Evolutionary conservation across 495 filamentous ascomycete genomes (phyloP).

Genomic region (Neurospora intermedia): DNA sequence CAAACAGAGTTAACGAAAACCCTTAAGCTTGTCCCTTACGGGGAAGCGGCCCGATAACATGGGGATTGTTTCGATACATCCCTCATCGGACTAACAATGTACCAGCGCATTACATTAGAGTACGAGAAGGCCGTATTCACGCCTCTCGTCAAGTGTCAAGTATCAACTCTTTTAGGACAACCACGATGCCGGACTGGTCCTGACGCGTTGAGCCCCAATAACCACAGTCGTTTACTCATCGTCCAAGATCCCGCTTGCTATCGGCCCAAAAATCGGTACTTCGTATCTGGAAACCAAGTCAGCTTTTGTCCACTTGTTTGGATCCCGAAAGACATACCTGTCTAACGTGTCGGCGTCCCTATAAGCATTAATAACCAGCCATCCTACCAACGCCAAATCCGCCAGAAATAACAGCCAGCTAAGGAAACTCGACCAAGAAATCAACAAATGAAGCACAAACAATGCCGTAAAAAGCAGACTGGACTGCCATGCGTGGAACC

Average conservation of each 20-base stretch:
- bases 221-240: constrained; percentile 51
- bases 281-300: constrained; percentile 46
- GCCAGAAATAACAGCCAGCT: constrained; percentile 71
- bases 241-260: constrained; percentile 87
- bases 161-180: neutral
- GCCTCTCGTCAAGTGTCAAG: neutral
- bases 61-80: neutral
- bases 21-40: neutral
- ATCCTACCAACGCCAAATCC: constrained; percentile 68
- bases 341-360: constrained; percentile 84
- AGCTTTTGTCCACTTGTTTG: neutral
- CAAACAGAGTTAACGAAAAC: neutral
- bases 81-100: neutral
- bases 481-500: constrained; percentile 95
- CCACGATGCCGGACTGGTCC: neutral
- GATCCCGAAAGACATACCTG: constrained; percentile 35
- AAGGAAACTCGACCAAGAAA: constrained; percentile 72
- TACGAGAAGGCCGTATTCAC: neutral
- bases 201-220: neutral
- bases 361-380: constrained; percentile 70
- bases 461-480: constrained; percentile 75
- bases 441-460: constrained; percentile 76
- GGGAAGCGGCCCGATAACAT: neutral
- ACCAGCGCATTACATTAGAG: neutral
- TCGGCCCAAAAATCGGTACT: constrained; percentile 72